Evolutionary conservation across 2,329 filamentous ascomycete genomes (phyloP), one percentile per base, ranked within the genome.

Genomic region (Aspergillus sergii): DNA sequence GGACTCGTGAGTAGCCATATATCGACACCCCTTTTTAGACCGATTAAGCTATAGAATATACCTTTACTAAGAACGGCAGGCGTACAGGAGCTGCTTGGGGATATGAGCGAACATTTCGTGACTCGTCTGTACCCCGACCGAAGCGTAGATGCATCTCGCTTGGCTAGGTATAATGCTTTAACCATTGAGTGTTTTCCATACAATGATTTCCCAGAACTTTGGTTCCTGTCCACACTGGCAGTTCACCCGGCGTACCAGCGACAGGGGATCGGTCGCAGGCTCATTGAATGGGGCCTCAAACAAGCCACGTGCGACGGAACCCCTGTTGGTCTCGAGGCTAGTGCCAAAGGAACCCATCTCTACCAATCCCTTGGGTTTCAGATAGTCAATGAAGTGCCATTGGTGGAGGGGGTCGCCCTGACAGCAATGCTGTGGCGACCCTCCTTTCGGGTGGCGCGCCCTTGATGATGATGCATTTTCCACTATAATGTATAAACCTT

Each of bases 211-310:
- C 60, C 59, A 3, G 48, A 66, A 4, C 28, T 64, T 19, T 68
- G 63, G 65, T 66, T 58, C 46, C 68, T 69, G 26, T 26, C 19
- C 11, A 61, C 58, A 12, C 43, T 69, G 14, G 70, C 62, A 3
- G 65, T 72, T 14, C 41, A 65, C 36, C 65, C 67, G 11, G 45
- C 12, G 8, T 58, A 61, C 45, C 63, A 69, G 14, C 61, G 61
- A 26, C 56, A 57, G 16, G 69, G 67, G 2, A 59, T 68, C 19
- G 69, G 67, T 41, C 61, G 53, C 30, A 56, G 57, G 23, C 64
- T 71, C 21, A 60, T 72, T 9, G 57, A 64, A 46, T 67, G 59
- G 66, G 65, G 65, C 11, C 26, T 69, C 16, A 59, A 67, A 43
- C 65, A 64, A 41, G 70, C 67, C 7, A 48, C 51, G 21, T 54